Base-by-base conservation (phyloP, 2,329 filamentous ascomycete species). In the Colletotrichum spaethianum region DNA sequence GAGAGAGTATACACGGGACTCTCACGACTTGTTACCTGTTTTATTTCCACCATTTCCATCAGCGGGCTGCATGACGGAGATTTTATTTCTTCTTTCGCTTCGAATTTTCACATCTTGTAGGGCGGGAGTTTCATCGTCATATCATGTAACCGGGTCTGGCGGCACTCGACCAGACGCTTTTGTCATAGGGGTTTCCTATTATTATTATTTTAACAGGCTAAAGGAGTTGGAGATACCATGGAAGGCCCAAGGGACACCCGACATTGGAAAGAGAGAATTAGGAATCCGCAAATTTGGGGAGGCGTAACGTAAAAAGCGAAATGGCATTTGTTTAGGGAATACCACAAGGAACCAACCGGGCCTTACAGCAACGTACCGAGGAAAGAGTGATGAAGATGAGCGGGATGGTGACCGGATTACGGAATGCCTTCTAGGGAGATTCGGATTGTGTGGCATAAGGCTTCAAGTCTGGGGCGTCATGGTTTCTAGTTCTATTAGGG, bases 221-320 rank as follows among this genome's bases (percentile, higher is more conserved):
- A 56, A 40, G 69, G 69, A 72, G 69, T 69, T 72, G 64, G 65
- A 72, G 57, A 72, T 72, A 72, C 69, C 69, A 72, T 63, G 69
- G 59, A 59, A 63, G 57, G 57, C 55, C 57, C 36, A 62, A 52
- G 50, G 42, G 44, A 48, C 28, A 59, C 40, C 57, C 67, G 50
- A 71, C 57, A 57, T 57, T 48, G 52, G 31, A 60, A 46, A 52
- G 44, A 59, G 46, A 62, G 42, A n/a, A 26, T 16, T 1, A 57
- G 40, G 66, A 57, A 55, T 31, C 36, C 11, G 44, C 18, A 63
- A 23, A 18, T 42, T 56, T 12, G 31, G 18, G 20, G 52, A 36
- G 56, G 65, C 57, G 60, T 42, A 59, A 31, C 33, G 36, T 16
- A 52, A 63, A 63, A 59, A 53, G 52, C 42, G 33, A 16, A 63